A percentile compares a stretch with the other conserved stretches of the same genome.
phyloP scores from a whole-genome alignment of 805 yeast genomes.

The Pichia scutulata region DNA sequence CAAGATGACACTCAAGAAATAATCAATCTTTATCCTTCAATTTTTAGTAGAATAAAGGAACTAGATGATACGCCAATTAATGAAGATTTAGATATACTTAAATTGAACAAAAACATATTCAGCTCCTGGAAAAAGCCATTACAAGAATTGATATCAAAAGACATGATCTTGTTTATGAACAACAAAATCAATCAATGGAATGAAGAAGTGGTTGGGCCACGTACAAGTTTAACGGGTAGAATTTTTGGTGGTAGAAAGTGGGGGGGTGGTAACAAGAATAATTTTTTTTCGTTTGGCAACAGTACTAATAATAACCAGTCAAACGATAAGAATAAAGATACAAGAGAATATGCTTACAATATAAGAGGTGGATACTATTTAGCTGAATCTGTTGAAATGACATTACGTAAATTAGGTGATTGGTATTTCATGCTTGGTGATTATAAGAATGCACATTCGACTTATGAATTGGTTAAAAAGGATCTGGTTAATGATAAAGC shows the following conservation, averaged over 20 bases:
- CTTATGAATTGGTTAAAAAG: constrained; percentile 74
- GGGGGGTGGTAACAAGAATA: constrained; percentile 28
- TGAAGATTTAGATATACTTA: neutral
- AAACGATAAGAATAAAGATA: constrained; percentile 8
- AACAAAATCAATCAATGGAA: constrained; percentile 75
- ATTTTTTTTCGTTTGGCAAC: constrained; percentile 27
- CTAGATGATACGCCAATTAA: neutral
- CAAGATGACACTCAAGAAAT: neutral
- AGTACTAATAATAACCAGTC: neutral
- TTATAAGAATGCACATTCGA: constrained; percentile 73
- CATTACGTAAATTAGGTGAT: constrained; percentile 78
- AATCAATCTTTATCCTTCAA: constrained; percentile 23
- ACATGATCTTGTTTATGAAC: constrained; percentile 79
- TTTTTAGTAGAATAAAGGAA: constrained; percentile 14
- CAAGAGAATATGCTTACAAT: constrained; percentile 32
- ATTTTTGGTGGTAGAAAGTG: constrained; percentile 55
- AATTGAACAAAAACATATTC: constrained; percentile 9
- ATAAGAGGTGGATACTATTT: constrained; percentile 49
- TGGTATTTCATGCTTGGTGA: constrained; percentile 90
- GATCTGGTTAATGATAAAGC: constrained; percentile 74
- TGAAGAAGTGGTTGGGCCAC: constrained; percentile 68
- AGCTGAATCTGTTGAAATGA: constrained; percentile 59
- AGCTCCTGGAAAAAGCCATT: constrained; percentile 31
- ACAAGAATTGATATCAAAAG: constrained; percentile 40
- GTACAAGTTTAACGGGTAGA: constrained; percentile 68